Evolutionary conservation across 805 yeast species (phyloP).

Genomic region (Nakazawaea laoshanensis): DNA sequence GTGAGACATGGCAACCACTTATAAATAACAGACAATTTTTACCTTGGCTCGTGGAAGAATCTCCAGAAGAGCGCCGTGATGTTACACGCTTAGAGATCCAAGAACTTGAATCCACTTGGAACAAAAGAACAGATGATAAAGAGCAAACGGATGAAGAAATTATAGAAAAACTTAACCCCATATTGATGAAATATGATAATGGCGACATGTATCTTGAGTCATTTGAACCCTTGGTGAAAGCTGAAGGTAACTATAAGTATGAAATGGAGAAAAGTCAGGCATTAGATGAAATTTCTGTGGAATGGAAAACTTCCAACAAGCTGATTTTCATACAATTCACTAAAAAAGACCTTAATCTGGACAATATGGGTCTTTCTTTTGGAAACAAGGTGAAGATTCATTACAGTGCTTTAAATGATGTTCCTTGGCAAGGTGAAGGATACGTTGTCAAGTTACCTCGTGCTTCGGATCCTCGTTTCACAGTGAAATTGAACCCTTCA

Average conservation of each 20-base stretch:
- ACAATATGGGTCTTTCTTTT: too few relatives aligned
- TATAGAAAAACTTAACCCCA: constrained; percentile 59
- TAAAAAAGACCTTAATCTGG: too few relatives aligned
- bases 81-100: constrained; percentile 64
- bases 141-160: constrained; percentile 23
- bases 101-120: too few relatives aligned
- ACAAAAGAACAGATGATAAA: neutral
- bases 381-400: constrained; percentile 64
- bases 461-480: constrained; percentile 55
- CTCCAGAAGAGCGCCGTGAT: constrained; percentile 59
- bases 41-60: constrained; percentile 73
- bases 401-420: constrained; percentile 46
- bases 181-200: constrained; percentile 68
- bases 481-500: constrained; percentile 52
- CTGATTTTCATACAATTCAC: too few relatives aligned
- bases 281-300: constrained; percentile 60
- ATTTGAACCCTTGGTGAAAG: constrained; percentile 73
- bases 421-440: constrained; percentile 70
- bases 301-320: constrained; percentile 76
- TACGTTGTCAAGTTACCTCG: constrained; percentile 65
- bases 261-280: constrained; percentile 70
- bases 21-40: constrained; percentile 73
- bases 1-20: constrained; percentile 78
- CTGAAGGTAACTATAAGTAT: constrained; percentile 77
- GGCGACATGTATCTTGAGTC: constrained; percentile 80